phyloP scores from a whole-genome alignment of 2,329 filamentous ascomycete species.

The Karstenula rhodostoma region DNA sequence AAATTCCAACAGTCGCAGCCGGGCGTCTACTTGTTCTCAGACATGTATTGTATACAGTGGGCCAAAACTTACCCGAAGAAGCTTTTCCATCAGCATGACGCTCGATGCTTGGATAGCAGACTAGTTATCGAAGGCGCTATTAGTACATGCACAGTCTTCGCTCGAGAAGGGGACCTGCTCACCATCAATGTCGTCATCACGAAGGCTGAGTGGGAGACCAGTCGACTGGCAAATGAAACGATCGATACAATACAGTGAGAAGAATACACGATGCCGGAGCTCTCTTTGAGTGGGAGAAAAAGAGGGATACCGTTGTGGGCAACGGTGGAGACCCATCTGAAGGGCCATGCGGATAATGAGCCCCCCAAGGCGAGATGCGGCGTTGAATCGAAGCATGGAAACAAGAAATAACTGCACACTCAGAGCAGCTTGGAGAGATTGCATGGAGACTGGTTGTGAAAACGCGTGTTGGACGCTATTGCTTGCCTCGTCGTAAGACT shows the following conservation, averaged over 20 bases:
- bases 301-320: slow-evolving; percentile 61
- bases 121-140: not conserved
- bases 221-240: slow-evolving; percentile 65
- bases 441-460: slow-evolving; percentile 57
- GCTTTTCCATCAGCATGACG: slow-evolving; percentile 43
- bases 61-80: slow-evolving; percentile 22
- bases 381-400: slow-evolving; percentile 65
- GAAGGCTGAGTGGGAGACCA: slow-evolving; percentile 63
- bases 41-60: not conserved
- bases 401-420: slow-evolving; percentile 64
- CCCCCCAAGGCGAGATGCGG: slow-evolving; percentile 64
- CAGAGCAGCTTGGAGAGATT: slow-evolving; percentile 58
- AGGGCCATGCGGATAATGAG: slow-evolving; percentile 64
- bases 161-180: not conserved
- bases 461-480: slow-evolving; percentile 59
- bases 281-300: slow-evolving; percentile 58
- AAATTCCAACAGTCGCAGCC: slow-evolving; percentile 32
- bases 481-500: slow-evolving; percentile 60
- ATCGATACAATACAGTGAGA: slow-evolving; percentile 65
- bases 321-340: slow-evolving; percentile 67
- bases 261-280: slow-evolving; percentile 63
- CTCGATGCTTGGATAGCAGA: slow-evolving; percentile 63
- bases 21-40: slow-evolving; percentile 18
- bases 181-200: slow-evolving; percentile 65
- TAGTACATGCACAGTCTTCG: not conserved